A percentile compares a stretch with the other conserved stretches of the same genome.
These are phyloP conservation scores for Datura wrightii DNA, from an alignment of 257 asterid genomes.

Conservation along the genomic window DNA sequence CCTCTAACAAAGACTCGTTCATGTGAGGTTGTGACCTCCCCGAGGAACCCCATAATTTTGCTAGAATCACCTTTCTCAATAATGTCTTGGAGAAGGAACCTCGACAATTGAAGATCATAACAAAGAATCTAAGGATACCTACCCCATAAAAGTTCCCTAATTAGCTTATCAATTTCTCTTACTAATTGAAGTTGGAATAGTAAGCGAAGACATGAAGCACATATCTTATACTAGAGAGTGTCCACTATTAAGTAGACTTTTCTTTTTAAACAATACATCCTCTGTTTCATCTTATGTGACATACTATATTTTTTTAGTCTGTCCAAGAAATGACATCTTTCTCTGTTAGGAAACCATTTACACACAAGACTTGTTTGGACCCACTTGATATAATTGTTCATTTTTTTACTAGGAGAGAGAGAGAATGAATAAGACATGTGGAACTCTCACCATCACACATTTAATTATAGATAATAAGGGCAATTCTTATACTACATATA, in stretches of 20 bases:
- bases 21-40: not conserved
- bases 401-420: not conserved
- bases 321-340: not conserved
- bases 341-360: constrained; percentile 11
- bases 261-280: not conserved
- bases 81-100: not conserved
- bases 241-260: constrained; percentile 10
- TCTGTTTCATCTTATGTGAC: not conserved
- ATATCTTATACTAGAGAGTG: not conserved
- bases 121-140: not conserved
- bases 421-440: not conserved
- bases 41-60: not conserved
- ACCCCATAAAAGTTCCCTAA: not conserved
- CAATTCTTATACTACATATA: not conserved
- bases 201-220: not conserved
- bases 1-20: not conserved
- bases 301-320: not conserved
- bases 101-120: not conserved
- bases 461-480: not conserved
- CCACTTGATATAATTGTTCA: not conserved
- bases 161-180: not conserved
- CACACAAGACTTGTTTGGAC: not conserved
- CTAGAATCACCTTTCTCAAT: constrained; percentile 2
- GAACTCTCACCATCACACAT: not conserved
- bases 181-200: not conserved